Evolutionary conservation across 495 filamentous ascomycete species (phyloP), one percentile per base, ranked within the genome.

Genomic region (Bombardia bombarda): DNA sequence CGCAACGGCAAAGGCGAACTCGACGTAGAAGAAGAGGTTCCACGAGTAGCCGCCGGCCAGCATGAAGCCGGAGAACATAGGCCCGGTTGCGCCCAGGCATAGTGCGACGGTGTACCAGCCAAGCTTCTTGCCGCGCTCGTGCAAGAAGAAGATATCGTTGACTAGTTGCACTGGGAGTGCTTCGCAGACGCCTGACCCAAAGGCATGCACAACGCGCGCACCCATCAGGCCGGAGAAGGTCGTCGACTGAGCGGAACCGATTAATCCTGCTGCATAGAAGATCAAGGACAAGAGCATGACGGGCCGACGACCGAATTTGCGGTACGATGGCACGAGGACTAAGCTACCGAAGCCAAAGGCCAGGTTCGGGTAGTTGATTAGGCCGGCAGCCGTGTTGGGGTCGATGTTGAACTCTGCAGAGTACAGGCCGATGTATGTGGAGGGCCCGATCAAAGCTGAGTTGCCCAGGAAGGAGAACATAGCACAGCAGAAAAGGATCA

Each of bases 51-150:
- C 42, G 4, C 50, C 60, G 14, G 45, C 43, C 3, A 65, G 52
- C 64, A 67, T 65, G 32, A 63, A 62, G 17, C 58, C 64, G 7
- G 62, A 57, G n/a, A 61, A 59, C 24, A 65, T 55, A 1, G 64
- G 53, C 2, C 57, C 55, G 7, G 62, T 54, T 0, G 60, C 45
- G 1, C 62, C 60, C 18, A 67, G 56, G 34, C 55, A 61, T 32
- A 62, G 49, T 32, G 26, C 46, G 50, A 58, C 49, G 3, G 61
- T 65, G 55, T 83, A 83, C 10, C 82, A 63, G 0, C 79, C 82
- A 43, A 83, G 79, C 52, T 79, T 78, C 30, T 74, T 73, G 19
- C 80, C 80, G 33, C 80, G 67, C 49, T 83, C 78, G 52, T 84
- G 78, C 1, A 83, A 57, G 61, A 83, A 83, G 57, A 79, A 78